These are phyloP conservation scores for Trichosanthes cucumerina DNA, from an alignment of 306 rosid genomes.

Conservation along the genomic window DNA sequence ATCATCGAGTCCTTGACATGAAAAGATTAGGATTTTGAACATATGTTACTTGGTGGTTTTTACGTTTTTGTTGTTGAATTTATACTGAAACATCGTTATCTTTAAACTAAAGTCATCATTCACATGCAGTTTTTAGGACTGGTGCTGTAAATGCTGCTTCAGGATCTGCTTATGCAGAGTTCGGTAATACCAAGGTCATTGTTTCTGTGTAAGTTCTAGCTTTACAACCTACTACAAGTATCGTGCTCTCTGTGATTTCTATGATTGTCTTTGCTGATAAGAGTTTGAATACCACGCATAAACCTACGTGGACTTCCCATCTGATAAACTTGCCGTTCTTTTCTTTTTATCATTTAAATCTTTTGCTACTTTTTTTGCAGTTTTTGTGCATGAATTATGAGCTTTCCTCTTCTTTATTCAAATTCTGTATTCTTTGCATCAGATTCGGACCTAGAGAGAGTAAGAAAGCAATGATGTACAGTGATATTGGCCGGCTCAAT, in stretches of 20 bases:
- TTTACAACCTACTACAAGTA: not conserved
- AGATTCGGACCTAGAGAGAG: conserved; percentile 99
- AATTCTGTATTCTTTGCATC: conserved; percentile 9
- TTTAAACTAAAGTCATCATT: conserved; percentile 2
- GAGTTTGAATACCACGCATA: not conserved
- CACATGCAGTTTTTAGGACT: conserved; percentile 73
- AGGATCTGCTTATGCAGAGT: conserved; percentile 95
- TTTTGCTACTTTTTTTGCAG: not conserved
- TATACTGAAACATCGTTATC: not conserved
- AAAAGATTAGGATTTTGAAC: not conserved
- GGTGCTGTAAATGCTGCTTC: conserved; percentile 94
- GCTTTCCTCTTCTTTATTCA: not conserved
- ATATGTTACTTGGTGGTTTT: not conserved
- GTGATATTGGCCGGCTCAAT: conserved; percentile 79
- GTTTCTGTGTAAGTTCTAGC: conserved; percentile 81
- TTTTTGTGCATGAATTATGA: not conserved
- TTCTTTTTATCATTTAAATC: not conserved
- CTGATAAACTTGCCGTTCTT: not conserved
- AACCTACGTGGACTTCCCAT: not conserved
- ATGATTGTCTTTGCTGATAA: not conserved
- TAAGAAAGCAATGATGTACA: conserved; percentile 91
- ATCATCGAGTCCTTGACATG: not conserved
- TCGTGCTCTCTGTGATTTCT: not conserved
- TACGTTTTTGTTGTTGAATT: not conserved
- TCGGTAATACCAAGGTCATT: conserved; percentile 90